Evolutionary conservation across 140 eudicot species (phyloP).

Genomic region (Ambrosia hybrid): DNA sequence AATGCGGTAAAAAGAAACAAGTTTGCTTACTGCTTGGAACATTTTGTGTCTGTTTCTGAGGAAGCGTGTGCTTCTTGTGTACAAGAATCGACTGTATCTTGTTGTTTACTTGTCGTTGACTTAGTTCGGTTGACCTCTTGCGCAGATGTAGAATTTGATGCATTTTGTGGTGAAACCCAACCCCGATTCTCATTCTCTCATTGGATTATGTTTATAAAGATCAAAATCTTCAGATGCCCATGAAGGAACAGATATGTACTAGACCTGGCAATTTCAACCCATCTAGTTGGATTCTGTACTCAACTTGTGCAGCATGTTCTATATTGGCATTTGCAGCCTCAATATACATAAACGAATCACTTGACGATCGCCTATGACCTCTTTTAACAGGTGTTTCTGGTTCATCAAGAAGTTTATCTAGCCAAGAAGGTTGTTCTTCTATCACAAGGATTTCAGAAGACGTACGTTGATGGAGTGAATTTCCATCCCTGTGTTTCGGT

Average conservation of each 20-base stretch:
- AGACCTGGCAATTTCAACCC: no score
- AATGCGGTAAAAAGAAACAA: no score
- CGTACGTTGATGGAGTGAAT: conserved; percentile 76
- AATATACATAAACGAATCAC: conserved; percentile 82
- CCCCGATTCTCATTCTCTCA: no score
- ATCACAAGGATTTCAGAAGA: conserved; percentile 72
- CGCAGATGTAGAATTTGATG: no score
- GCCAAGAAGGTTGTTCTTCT: conserved; percentile 93
- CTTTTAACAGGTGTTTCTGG: conserved; percentile 68
- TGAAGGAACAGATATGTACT: conserved; percentile 44
- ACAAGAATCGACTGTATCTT: conserved; percentile 46
- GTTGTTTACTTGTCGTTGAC: conserved; percentile 42
- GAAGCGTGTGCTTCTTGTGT: conserved; percentile 42
- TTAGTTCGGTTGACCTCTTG: conserved; percentile 30
- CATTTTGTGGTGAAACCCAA: no score
- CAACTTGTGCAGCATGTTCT: conserved; percentile 50
- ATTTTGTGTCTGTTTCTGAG: conserved; percentile 70
- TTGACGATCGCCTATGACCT: conserved; percentile 90
- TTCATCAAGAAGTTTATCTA: conserved; percentile 85
- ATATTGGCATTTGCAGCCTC: conserved; percentile 57
- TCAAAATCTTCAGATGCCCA: conserved; percentile 63
- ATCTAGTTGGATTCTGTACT: no score
- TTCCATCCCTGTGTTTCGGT: conserved; percentile 49
- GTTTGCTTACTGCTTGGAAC: conserved; percentile 79
- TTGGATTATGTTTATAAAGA: conserved; percentile 34